A percentile compares a stretch with the other conserved stretches of the same genome.
Conservation (phyloP, 148 eudicot genomes). For the Spergularia bocconei region DNA sequence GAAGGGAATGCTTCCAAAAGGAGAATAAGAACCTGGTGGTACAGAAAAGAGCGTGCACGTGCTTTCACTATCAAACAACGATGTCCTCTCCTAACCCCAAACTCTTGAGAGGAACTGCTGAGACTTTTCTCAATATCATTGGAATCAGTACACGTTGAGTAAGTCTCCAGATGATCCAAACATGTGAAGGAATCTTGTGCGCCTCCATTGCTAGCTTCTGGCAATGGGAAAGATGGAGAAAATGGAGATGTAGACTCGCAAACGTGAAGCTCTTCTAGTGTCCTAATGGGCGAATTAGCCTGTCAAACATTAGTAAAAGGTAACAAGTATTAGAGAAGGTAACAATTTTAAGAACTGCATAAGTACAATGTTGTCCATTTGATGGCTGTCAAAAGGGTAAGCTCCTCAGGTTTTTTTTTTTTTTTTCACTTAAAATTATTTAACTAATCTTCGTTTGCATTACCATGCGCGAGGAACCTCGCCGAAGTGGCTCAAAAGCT, state of each 20-base stretch:
- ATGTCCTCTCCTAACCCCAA: conserved; percentile 67
- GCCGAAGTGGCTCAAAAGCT: neutral
- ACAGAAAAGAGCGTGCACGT: conserved; percentile 81
- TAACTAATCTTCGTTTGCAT: too few relatives aligned
- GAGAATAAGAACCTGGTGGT: conserved; percentile 73
- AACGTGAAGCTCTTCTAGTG: conserved; percentile 73
- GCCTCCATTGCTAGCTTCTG: conserved; percentile 26
- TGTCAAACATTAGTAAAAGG: conserved; percentile 30
- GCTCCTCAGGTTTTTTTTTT: too few relatives aligned
- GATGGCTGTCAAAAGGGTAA: neutral
- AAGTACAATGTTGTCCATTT: neutral
- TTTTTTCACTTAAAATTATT: too few relatives aligned
- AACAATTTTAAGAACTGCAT: neutral
- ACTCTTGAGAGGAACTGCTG: conserved; percentile 38
- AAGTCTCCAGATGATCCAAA: conserved; percentile 16
- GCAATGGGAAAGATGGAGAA: conserved; percentile 49
- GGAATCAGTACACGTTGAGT: conserved; percentile 13
- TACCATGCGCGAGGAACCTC: neutral
- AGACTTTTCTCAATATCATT: conserved; percentile 21
- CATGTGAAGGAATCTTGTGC: conserved; percentile 22
- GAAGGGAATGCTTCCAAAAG: neutral
- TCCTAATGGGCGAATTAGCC: conserved; percentile 90
- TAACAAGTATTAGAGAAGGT: neutral
- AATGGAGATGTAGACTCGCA: conserved; percentile 54
- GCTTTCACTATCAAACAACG: conserved; percentile 78